Evolutionary conservation across 495 filamentous ascomycete genomes (phyloP), one percentile per base, ranked within the genome.

Genomic region (Oidiodendron maius): DNA sequence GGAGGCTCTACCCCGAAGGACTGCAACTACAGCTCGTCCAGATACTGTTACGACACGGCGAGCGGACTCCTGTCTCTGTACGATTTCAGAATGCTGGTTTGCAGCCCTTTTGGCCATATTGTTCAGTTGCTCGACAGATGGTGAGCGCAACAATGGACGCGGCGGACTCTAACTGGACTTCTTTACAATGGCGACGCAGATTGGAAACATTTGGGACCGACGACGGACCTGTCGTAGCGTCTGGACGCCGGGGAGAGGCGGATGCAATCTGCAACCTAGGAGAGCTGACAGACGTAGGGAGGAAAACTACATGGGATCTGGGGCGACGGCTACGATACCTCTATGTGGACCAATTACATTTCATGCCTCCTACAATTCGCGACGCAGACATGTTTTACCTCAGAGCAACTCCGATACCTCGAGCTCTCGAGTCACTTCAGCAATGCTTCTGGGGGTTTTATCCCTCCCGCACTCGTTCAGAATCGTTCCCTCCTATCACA

Each of bases 71-170:
- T 24, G 87, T 97, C 13, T 83, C 79, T 15, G 74, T 87, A 13
- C 82, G 94, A 6, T 96, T 98, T 64, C 80, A 87, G 62, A 94
- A 94, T 72, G 72, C 88, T 59, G 91, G 91, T n/a, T 73, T 96
- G 15, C 64, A 67, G 47, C 67, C 84, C 57, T 93, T 87, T 64
- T 98, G 93, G 93, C 87, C 93, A 8, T 98, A 96, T 67, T 98
- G 93, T 68, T 74, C 73, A 42, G 78, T 82, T 35, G 90, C 87
- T 15, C 74, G 75, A 26, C 81, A 78, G 50, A 74, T 96, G 61
- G 77, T 77, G 30, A 81, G 85, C 55, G 77, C 83, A 59, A 79
- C 90, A 10, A 69, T 90, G 32, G 76, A 71, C 44, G 56, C 52
- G 40, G 50, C 40, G 4, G 52, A 45, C 2, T 21, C 41, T 13